These are phyloP conservation scores for Carex myosuroides DNA, from an alignment of 176 grass and related monocot species.

Conservation along the genomic window DNA sequence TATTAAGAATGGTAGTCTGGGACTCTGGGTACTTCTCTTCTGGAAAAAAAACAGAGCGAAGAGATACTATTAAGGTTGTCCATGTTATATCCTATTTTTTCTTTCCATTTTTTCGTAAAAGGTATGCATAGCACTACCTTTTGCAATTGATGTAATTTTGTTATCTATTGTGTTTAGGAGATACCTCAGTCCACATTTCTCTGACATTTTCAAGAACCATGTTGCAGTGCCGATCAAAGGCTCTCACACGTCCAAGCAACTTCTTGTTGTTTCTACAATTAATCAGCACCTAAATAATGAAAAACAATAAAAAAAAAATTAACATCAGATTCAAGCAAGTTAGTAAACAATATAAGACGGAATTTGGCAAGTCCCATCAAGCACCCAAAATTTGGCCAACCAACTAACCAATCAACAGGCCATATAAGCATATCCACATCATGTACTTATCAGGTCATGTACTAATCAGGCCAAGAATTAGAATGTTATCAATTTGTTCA, in stretches of 20 bases:
- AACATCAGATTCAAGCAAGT: neutral
- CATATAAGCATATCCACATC: neutral
- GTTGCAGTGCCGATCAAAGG: slow-evolving; percentile 96
- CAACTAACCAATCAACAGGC: neutral
- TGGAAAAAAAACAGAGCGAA: neutral
- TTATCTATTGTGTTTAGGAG: neutral
- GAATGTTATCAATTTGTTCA: neutral
- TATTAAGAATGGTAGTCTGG: neutral
- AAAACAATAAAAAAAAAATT: neutral
- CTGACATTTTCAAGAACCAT: slow-evolving; percentile 98
- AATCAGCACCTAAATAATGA: slow-evolving; percentile 61
- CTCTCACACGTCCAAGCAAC: slow-evolving; percentile 88
- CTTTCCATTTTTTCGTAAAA: neutral
- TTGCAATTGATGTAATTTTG: neutral
- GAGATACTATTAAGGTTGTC: neutral
- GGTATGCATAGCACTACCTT: neutral
- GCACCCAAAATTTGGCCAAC: neutral
- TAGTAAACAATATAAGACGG: neutral
- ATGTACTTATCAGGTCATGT: neutral
- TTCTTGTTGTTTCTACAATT: slow-evolving; percentile 99
- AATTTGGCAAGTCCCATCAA: neutral
- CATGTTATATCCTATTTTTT: neutral
- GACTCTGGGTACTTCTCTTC: neutral
- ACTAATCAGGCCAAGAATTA: neutral
- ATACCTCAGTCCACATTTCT: slow-evolving; percentile 99